These are phyloP conservation scores for Tuber indicum DNA, from an alignment of 495 filamentous ascomycete species.

Conservation along the genomic window DNA sequence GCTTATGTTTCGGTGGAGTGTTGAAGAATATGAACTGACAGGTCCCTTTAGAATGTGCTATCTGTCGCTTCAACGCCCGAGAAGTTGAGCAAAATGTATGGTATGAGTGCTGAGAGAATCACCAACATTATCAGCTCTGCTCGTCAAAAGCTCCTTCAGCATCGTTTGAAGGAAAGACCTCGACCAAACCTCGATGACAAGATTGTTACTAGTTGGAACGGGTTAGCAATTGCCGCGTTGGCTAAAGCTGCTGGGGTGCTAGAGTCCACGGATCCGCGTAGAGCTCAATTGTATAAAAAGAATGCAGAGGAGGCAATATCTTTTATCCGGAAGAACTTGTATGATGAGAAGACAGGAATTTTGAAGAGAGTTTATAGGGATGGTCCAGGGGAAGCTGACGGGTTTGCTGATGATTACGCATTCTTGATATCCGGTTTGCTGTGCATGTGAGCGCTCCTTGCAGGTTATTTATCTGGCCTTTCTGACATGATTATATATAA, in stretches of 20 bases:
- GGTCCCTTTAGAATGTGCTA: constrained; percentile 50
- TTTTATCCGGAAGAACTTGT: constrained; percentile 77
- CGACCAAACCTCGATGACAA: constrained; percentile 86
- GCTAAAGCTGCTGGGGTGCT: constrained; percentile 66
- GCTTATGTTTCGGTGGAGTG: constrained; percentile 49
- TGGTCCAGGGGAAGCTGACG: constrained; percentile 62
- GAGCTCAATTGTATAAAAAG: constrained; percentile 54
- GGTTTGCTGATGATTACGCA: constrained; percentile 93
- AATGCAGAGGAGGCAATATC: constrained; percentile 62
- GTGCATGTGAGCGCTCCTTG: constrained; percentile 50
- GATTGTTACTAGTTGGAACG: constrained; percentile 81
- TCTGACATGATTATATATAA: background rate
- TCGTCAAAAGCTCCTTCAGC: constrained; percentile 61
- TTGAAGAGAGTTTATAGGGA: constrained; percentile 74
- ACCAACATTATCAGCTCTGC: constrained; percentile 62
- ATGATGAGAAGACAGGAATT: constrained; percentile 55
- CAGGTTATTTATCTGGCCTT: background rate
- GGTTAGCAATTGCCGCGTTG: constrained; percentile 78
- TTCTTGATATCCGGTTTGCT: constrained; percentile 78
- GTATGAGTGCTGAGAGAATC: constrained; percentile 66
- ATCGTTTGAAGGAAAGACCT: constrained; percentile 68
- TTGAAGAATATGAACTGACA: constrained; percentile 26
- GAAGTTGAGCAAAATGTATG: constrained; percentile 69
- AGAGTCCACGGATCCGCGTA: constrained; percentile 53
- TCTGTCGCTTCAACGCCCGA: constrained; percentile 55